Conservation (phyloP, 305 asterid genomes). For the Fraxinus nigra region DNA sequence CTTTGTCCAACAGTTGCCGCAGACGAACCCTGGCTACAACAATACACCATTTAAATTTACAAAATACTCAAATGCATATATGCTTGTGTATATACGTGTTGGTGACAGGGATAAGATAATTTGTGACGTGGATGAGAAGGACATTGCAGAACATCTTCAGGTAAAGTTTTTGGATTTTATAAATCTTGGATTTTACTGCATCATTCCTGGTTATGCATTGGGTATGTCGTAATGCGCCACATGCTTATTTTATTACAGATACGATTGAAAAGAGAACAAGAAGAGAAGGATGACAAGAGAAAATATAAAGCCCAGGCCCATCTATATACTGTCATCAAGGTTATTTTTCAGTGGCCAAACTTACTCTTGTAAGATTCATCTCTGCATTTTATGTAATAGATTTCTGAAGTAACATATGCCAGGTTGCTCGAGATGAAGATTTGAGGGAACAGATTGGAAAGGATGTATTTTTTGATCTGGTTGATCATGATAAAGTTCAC, state of each 20-base stretch:
- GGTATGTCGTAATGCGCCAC: not conserved
- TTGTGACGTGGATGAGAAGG: constrained; percentile 57
- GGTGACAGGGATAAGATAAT: constrained; percentile 62
- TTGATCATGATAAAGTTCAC: constrained; percentile 91
- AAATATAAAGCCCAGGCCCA: constrained; percentile 91
- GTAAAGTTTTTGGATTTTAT: constrained; percentile 26
- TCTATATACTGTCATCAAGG: constrained; percentile 94
- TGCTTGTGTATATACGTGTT: constrained; percentile 59
- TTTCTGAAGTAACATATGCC: constrained; percentile 28
- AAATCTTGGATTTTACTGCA: not conserved
- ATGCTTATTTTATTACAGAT: constrained; percentile 19
- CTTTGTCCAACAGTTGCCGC: constrained; percentile 38
- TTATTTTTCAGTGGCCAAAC: constrained; percentile 22
- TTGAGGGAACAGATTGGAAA: constrained; percentile 87
- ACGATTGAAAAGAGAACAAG: constrained; percentile 58
- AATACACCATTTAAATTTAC: constrained; percentile 51
- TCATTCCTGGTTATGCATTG: not conserved
- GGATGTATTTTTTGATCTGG: constrained; percentile 87
- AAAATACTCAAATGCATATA: constrained; percentile 60
- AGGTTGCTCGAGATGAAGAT: constrained; percentile 98
- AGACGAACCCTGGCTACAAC: constrained; percentile 55
- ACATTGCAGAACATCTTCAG: constrained; percentile 56
- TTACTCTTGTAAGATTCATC: not conserved
- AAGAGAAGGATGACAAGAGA: constrained; percentile 88
- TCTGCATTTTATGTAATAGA: constrained; percentile 22